These are phyloP conservation scores for Chlamydomonas schloesseri DNA, from an alignment of 139 green algal genomes.

Conservation along the genomic window DNA sequence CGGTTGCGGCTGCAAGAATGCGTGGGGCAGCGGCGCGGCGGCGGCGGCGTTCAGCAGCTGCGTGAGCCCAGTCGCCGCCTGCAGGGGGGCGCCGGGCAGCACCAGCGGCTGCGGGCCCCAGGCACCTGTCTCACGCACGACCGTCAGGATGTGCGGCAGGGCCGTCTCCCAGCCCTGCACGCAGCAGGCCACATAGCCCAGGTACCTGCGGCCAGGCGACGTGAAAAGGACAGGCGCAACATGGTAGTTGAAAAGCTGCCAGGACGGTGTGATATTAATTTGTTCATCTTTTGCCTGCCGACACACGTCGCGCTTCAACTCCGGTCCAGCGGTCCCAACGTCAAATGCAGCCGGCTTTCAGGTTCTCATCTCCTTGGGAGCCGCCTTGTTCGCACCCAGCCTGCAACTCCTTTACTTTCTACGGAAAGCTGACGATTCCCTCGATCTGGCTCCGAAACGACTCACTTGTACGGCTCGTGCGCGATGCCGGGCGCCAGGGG, in stretches of 20 bases:
- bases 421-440: too few species aligned
- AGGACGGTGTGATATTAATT: too few species aligned
- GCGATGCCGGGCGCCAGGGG: slow-evolving; percentile 18
- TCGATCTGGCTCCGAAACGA: too few species aligned
- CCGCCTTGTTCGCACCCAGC: too few species aligned
- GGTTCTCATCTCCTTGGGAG: too few species aligned
- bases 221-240: too few species aligned
- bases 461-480: slow-evolving; percentile 34
- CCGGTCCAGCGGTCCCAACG: too few species aligned
- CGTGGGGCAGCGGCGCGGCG: too few species aligned
- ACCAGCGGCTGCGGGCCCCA: neutral
- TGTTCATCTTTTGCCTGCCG: too few species aligned
- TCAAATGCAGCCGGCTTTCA: too few species aligned
- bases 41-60: neutral
- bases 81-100: slow-evolving; percentile 3
- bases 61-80: neutral
- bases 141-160: neutral
- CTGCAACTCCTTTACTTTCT: too few species aligned
- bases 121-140: neutral
- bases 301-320: too few species aligned
- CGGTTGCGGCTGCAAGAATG: neutral
- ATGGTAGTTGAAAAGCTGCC: neutral
- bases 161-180: slow-evolving; percentile 30
- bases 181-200: slow-evolving; percentile 40
- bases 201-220: neutral